Base-by-base conservation (phyloP, 352 stramenopile genomes). In the Peronospora farinosa region DNA sequence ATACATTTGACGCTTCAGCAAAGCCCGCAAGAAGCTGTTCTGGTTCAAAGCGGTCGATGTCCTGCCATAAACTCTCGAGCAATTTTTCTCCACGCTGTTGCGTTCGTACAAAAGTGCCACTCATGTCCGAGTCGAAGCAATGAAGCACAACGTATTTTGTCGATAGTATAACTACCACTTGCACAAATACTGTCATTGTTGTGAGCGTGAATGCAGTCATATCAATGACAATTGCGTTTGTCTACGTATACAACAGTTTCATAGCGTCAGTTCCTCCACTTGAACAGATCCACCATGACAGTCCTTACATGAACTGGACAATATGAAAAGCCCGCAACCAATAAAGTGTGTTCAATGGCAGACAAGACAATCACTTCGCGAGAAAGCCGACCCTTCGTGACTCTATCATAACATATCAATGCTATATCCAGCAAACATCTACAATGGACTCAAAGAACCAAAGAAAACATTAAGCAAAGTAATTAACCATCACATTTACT, bases 141-240 rank as follows among this genome's bases (percentile, higher is more conserved):
- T 62, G 35, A 0, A 74, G 19, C 16, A 64, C 52, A 9, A 63
- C 37, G 23, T 63, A 45, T 25, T 75, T 65, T 0, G 63, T 50
- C 8, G 44, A 38, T 8, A 71, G 61, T 2, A 83, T 25, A 11
- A 77, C 59, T 19, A 65, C 4, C 23, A 46, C 55, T 33, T 86
- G 72, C 3, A 70, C 51, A 3, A 49, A 51, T n/a, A 47, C 40
- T 10, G 65, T 75, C 2, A 47, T 47, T 3, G 52, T 47, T 23
- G 60, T 63, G 12, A 84, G 63, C 0, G 19, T 17, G 13, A 75
- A 58, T 0, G 70, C 60, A 19, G 52, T 32, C 7, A 48, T 40
- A 49, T 86, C 75, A 36, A 71, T 72, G 23, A 84, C 66, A 25
- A 77, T 30, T 13, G 12, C 54, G 13, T 8, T 45, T 15, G 59